A percentile compares a stretch with the other conserved stretches of the same genome.
phyloP scores from a whole-genome alignment of 371 early-diverging fungal genomes.

The Coemansia sp. region DNA sequence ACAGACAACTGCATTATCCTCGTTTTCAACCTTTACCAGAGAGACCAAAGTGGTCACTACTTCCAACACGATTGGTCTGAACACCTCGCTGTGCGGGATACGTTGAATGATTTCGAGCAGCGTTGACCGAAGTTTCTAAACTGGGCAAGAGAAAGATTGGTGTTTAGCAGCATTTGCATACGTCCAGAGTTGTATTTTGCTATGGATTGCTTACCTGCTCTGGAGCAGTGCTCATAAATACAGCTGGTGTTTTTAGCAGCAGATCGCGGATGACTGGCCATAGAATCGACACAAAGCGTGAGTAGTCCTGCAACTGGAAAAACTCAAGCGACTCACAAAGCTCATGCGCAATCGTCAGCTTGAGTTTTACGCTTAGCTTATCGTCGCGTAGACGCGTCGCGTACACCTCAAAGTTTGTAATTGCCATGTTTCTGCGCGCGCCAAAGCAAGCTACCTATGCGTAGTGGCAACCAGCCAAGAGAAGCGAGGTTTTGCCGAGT shows the following conservation, averaged over 20 bases:
- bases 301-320: constrained; percentile 81
- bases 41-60: constrained; percentile 68
- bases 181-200: neutral
- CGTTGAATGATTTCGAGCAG: constrained; percentile 91
- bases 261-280: constrained; percentile 83
- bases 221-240: constrained; percentile 74
- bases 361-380: constrained; percentile 61
- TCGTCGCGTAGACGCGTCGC: constrained; percentile 68
- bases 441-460: neutral
- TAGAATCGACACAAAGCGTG: constrained; percentile 70
- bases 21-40: constrained; percentile 86
- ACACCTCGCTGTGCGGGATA: constrained; percentile 72
- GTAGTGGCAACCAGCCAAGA: neutral
- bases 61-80: constrained; percentile 52
- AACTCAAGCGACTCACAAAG: constrained; percentile 89
- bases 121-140: constrained; percentile 86
- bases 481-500: neutral
- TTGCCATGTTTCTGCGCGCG: constrained; percentile 22
- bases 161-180: neutral
- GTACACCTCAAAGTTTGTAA: constrained; percentile 64
- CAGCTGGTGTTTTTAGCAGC: constrained; percentile 72
- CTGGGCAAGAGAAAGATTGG: neutral
- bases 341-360: constrained; percentile 83
- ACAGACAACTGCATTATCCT: constrained; percentile 92
- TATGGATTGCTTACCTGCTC: constrained; percentile 67